Percentiles rank a stretch among this genome's conserved stretches.
Conservation (phyloP, 768 basidiomycete species). For the Auricularia heimuer region DNA sequence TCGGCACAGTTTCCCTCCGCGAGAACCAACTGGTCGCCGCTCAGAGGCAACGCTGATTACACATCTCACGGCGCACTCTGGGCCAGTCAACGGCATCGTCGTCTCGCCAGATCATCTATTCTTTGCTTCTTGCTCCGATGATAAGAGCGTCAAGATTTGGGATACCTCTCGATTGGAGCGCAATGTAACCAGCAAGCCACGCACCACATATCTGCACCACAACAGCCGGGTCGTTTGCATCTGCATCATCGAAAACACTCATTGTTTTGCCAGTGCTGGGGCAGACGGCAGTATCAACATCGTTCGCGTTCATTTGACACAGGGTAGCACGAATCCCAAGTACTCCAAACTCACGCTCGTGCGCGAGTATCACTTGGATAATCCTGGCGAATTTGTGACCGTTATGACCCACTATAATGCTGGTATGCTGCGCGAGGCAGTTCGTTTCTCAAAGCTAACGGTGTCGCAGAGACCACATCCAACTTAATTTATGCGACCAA, state of each 20-base stretch:
- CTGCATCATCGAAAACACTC: constrained; percentile 75
- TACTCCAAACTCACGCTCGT: constrained; percentile 72
- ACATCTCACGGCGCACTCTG: constrained; percentile 75
- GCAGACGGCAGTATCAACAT: constrained; percentile 30
- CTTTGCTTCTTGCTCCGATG: constrained; percentile 40
- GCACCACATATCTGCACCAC: constrained; percentile 31
- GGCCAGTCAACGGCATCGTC: constrained; percentile 66
- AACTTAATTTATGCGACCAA: constrained; percentile 82
- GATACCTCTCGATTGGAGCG: constrained; percentile 79
- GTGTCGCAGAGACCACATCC: constrained; percentile 53
- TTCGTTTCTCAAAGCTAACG: neutral
- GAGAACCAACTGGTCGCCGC: constrained; percentile 51
- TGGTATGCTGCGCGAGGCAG: constrained; percentile 32
- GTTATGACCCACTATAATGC: constrained; percentile 75
- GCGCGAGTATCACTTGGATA: constrained; percentile 70
- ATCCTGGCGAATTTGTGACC: constrained; percentile 70
- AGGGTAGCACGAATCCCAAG: constrained; percentile 64
- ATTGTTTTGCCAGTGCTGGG: constrained; percentile 65
- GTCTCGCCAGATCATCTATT: constrained; percentile 92
- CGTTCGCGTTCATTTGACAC: constrained; percentile 68
- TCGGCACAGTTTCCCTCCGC: constrained; percentile 54
- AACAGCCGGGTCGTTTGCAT: constrained; percentile 59
- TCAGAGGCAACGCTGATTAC: constrained; percentile 75
- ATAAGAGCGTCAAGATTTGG: constrained; percentile 33
- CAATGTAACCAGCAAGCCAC: constrained; percentile 75